A percentile compares a stretch with the other conserved stretches of the same genome.
Evolutionary conservation across 2,329 filamentous ascomycete species (phyloP).

Genomic region (Exophiala oligosperma): DNA sequence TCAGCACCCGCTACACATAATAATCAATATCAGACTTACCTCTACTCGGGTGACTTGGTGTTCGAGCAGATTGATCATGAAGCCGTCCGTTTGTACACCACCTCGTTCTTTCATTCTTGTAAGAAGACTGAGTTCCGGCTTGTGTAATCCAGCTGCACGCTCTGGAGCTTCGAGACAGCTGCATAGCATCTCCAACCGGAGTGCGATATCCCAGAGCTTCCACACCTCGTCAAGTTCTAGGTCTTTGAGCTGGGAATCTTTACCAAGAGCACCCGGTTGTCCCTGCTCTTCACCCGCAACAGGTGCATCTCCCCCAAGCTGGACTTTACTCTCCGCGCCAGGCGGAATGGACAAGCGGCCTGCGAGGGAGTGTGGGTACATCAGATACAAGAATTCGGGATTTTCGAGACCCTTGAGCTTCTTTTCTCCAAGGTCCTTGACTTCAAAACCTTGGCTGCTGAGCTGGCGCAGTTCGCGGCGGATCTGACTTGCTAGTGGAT

Average conservation of each 20-base stretch:
- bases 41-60: constrained; percentile 96
- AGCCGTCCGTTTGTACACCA: constrained; percentile 84
- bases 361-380: constrained; percentile 86
- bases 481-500: constrained; percentile 72
- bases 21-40: constrained; percentile 56
- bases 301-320: constrained; percentile 41
- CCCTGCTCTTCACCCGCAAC: constrained; percentile 25
- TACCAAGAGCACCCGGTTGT: constrained; percentile 62
- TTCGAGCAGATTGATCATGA: constrained; percentile 85
- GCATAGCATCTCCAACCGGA: constrained; percentile 91
- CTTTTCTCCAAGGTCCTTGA: constrained; percentile 92
- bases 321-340: constrained; percentile 26
- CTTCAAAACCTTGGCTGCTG: constrained; percentile 89
- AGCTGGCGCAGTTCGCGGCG: constrained; percentile 84
- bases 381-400: constrained; percentile 89
- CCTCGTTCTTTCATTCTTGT: constrained; percentile 71
- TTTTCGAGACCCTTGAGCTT: constrained; percentile 98
- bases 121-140: constrained; percentile 79
- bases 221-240: constrained; percentile 85
- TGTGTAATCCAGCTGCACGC: constrained; percentile 61
- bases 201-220: constrained; percentile 83
- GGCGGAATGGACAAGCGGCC: constrained; percentile 58
- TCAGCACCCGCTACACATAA: constrained; percentile 27
- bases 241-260: constrained; percentile 63
- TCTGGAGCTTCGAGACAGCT: constrained; percentile 73